Conservation (phyloP, 2,329 filamentous ascomycete genomes). For the Hyphodiscus sp. region DNA sequence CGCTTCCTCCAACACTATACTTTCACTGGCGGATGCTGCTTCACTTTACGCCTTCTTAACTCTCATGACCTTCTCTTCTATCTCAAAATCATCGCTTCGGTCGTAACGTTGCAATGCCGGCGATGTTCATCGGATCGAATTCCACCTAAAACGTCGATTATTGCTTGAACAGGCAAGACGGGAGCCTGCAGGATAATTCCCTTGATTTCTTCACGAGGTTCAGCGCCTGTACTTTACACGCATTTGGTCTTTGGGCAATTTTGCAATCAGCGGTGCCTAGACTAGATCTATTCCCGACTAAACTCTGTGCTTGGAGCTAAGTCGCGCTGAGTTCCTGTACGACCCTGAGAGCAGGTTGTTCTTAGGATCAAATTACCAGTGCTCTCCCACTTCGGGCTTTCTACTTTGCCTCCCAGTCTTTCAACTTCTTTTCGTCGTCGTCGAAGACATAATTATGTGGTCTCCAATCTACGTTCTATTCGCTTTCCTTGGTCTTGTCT, state of each 20-base stretch:
- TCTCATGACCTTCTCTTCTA: neutral
- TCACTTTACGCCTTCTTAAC: no score
- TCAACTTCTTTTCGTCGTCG: neutral
- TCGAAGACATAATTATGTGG: constrained; percentile 13
- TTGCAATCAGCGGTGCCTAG: neutral
- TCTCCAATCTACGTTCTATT: constrained; percentile 15
- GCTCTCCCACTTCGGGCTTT: neutral
- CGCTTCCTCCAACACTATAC: no score
- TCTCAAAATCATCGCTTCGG: neutral
- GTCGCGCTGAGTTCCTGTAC: neutral
- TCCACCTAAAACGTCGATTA: constrained; percentile 1
- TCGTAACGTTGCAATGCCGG: neutral
- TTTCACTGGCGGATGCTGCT: no score
- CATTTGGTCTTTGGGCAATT: neutral
- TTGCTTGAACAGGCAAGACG: constrained; percentile 1
- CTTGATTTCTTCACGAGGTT: neutral
- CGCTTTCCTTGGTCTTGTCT: constrained; percentile 14
- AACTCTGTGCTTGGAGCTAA: neutral
- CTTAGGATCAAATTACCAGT: neutral
- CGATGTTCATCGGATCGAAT: constrained; percentile 1
- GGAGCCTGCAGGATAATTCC: constrained; percentile 11
- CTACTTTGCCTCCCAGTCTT: neutral
- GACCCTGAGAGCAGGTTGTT: neutral
- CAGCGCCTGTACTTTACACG: neutral
- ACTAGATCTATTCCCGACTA: neutral